Conservation (phyloP, 305 asterid genomes). For the Salvia sclarea region DNA sequence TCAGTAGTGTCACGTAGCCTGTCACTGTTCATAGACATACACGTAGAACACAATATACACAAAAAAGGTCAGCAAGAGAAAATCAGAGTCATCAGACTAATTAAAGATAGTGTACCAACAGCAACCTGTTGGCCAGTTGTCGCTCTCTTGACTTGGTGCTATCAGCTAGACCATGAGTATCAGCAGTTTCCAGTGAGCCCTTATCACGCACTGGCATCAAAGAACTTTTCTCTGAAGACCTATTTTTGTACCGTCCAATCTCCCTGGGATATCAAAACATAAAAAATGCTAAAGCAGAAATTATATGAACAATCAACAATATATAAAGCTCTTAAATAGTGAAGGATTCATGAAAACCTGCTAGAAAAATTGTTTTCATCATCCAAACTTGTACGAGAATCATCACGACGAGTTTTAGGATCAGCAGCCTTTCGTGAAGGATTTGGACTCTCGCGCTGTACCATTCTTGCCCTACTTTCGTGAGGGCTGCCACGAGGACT, state of each 20-base stretch:
- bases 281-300: slow-evolving; percentile 28
- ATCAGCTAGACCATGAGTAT: slow-evolving; percentile 38
- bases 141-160: slow-evolving; percentile 40
- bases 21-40: slow-evolving; percentile 46
- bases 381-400: slow-evolving; percentile 46
- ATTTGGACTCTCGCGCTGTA: slow-evolving; percentile 42
- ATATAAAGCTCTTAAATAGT: slow-evolving; percentile 9
- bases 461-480: slow-evolving; percentile 41
- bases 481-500: slow-evolving; percentile 41
- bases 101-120: slow-evolving; percentile 21
- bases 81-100: slow-evolving; percentile 24
- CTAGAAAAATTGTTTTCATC: slow-evolving; percentile 38
- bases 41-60: slow-evolving; percentile 22
- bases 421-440: slow-evolving; percentile 42
- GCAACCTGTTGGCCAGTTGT: slow-evolving; percentile 54
- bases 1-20: slow-evolving; percentile 41
- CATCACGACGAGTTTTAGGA: slow-evolving; percentile 45
- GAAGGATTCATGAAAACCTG: slow-evolving; percentile 34
- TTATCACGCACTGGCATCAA: slow-evolving; percentile 36
- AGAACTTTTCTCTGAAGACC: slow-evolving; percentile 42
- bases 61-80: slow-evolving; percentile 23
- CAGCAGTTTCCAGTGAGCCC: slow-evolving; percentile 37
- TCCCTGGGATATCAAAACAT: slow-evolving; percentile 44
- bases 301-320: slow-evolving; percentile 8
- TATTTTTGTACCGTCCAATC: slow-evolving; percentile 37